Percentiles rank a stretch among this genome's conserved stretches.
Evolutionary conservation across 2,329 filamentous ascomycete species (phyloP).

Genomic region (Botrytis squamosa): DNA sequence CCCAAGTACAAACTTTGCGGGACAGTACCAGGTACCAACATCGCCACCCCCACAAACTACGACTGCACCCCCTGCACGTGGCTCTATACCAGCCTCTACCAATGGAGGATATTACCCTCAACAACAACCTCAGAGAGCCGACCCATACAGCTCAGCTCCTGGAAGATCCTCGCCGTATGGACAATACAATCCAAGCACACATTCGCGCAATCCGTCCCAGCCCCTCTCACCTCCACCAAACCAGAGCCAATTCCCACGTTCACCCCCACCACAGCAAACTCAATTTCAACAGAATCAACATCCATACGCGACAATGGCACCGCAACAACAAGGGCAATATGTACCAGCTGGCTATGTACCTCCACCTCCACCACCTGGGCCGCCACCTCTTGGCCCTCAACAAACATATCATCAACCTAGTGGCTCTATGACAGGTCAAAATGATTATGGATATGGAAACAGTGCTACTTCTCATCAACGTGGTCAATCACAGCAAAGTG

Average conservation of each 20-base stretch:
- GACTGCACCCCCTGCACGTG: constrained; percentile 42
- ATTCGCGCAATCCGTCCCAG: constrained; percentile 37
- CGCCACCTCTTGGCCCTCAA: constrained; percentile 52
- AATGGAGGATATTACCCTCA: constrained; percentile 36
- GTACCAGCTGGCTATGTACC: constrained; percentile 65
- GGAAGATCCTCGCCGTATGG: constrained; percentile 48
- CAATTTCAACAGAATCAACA: constrained; percentile 36
- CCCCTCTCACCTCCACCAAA: constrained; percentile 44
- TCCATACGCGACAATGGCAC: constrained; percentile 34
- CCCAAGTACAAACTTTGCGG: constrained; percentile 52
- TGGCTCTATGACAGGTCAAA: constrained; percentile 50
- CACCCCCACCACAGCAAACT: constrained; percentile 61
- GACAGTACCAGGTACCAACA: constrained; percentile 59
- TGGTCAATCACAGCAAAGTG: constrained; percentile 36
- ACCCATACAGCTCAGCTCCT: constrained; percentile 37
- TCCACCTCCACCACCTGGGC: constrained; percentile 64
- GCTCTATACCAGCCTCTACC: constrained; percentile 46
- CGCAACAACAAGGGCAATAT: constrained; percentile 44
- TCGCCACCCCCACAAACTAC: constrained; percentile 47
- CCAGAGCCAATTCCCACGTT: constrained; percentile 48
- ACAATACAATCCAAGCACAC: constrained; percentile 44
- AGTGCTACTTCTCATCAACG: constrained; percentile 37
- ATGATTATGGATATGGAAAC: constrained; percentile 53
- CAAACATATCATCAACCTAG: constrained; percentile 48
- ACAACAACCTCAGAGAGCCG: constrained; percentile 19